Base-by-base conservation (phyloP, 2,329 filamentous ascomycete genomes). In the Trichoderma citrinoviride region DNA sequence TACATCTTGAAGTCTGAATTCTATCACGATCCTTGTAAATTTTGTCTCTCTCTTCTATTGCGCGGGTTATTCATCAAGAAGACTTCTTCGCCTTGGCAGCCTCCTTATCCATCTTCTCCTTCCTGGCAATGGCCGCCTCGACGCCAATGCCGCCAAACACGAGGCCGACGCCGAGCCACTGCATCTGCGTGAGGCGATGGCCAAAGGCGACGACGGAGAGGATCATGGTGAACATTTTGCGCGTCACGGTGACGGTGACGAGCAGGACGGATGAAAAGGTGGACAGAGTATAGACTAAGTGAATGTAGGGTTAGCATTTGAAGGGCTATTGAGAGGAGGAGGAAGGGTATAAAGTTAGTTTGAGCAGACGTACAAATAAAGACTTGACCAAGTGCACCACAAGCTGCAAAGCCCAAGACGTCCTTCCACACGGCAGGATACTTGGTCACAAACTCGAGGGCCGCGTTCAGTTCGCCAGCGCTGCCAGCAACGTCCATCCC, bases 221-320 rank as follows among this genome's bases (percentile, higher is more conserved):
- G 66, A 98, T 92, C 95, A 99, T 99, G 70, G 94, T 98, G 76
- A 98, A 86, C 95, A 99, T 99, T 82, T 99, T 99, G 74, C 95
- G 86, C 52, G 95, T 99, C 52, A 99, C 95, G 2, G 93, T 99
- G 3, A 99, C 93, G 5, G 95, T 98, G 49, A 98, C 94, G 56
- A 99, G 87, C 58, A 98, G 84, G 55, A 99, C 85, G 10, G 90
- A 95, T 10, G 91, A 95, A 80, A 98, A 99, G 56, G 91, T 92
- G 15, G 93, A 90, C 6, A 99, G 85, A 0, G 95, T 98, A 79
- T 96, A 93, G 83, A 97, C 87, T 89, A 66, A 21, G 29, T 23
- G 44, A 29, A 54, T 8, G 14, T 47, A 47, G 49, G 50, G 15
- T 19, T 25, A 40, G 52, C 15, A 41, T 23, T 47, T 5, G 25